Evolutionary conservation across 768 basidiomycete species (phyloP), one percentile per base, ranked within the genome.

Genomic region (Ramaria sp.): DNA sequence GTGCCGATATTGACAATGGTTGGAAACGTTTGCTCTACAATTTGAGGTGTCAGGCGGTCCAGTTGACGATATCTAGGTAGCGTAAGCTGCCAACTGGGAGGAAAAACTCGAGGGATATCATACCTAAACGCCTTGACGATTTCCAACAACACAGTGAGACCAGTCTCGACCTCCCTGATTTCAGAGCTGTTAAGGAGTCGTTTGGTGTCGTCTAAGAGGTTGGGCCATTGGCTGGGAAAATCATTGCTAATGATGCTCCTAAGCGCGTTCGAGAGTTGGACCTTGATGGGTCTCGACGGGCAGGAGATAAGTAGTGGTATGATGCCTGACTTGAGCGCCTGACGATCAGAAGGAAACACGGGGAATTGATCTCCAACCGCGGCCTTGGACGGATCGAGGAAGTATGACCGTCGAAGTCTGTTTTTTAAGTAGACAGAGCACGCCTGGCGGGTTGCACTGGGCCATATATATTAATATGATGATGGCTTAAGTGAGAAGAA

Each of bases 371-470:
- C 86, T 74, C 31, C 82, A 79, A 52, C 76, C 67, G 31, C 56
- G 57, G 34, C 60, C 53, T 37, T 46, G 37, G 66, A 60, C 48
- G 69, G 62, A 58, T 83, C 80, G 63, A 81, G 63, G 60, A 75
- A 67, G 66, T 91, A 94, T 19, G 77, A 77, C 5, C 76, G 74
- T 56, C 80, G 78, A 59, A 94, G 81, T 64, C 92, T 86, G 69
- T 95, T 95, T 72, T 95, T 95, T 64, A 94, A 76, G 79, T 86
- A 95, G 20, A 95, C 88, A 13, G 86, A 78, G 62, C 86, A 84
- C 0, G 91, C 86, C 64, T 92, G 89, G 41, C 90, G 87, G 55
- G 86, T 89, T 24, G 88, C 77, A 57, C 88, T 91, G 67, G 27
- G 50, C 6, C 47, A 19, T 13, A 50, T 20, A 20, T 42, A 45